A percentile compares a stretch with the other conserved stretches of the same genome.
Evolutionary conservation across 2,329 filamentous ascomycete species (phyloP).

Genomic region (Alternaria sp.): DNA sequence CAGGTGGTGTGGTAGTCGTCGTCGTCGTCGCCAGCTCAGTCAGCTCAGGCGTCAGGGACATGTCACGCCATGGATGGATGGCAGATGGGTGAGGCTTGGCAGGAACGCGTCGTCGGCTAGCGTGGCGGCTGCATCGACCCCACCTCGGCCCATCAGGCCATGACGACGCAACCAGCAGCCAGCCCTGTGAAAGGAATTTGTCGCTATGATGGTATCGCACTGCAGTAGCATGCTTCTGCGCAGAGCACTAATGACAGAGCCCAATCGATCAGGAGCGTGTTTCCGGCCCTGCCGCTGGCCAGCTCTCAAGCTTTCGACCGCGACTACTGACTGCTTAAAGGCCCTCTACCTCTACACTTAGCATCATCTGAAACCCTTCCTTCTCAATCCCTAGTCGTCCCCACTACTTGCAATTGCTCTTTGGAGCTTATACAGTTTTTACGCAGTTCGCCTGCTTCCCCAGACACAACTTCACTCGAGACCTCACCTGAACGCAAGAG

Average conservation of each 20-base stretch:
- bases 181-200: constrained; percentile 23
- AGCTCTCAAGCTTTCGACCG: constrained; percentile 16
- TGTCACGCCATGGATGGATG: constrained; percentile 5
- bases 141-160: constrained; percentile 23
- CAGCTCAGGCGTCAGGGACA: neutral
- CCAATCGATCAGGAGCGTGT: constrained; percentile 29
- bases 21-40: neutral
- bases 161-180: constrained; percentile 22
- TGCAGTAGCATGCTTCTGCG: constrained; percentile 12
- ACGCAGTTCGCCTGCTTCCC: neutral
- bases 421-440: neutral
- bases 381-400: neutral
- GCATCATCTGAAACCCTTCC: neutral
- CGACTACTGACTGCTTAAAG: constrained; percentile 20
- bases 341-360: constrained; percentile 9
- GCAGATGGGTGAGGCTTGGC: neutral
- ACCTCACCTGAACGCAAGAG: constrained; percentile 11
- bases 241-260: constrained; percentile 28
- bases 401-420: neutral
- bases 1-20: neutral
- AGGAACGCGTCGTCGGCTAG: constrained; percentile 20
- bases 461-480: constrained; percentile 10
- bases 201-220: constrained; percentile 33
- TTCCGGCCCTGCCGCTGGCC: constrained; percentile 12
- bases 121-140: constrained; percentile 12